Evolutionary conservation across 352 stramenopile species (phyloP), one percentile per base, ranked within the genome.

Genomic region (Pythium phragmitis): DNA sequence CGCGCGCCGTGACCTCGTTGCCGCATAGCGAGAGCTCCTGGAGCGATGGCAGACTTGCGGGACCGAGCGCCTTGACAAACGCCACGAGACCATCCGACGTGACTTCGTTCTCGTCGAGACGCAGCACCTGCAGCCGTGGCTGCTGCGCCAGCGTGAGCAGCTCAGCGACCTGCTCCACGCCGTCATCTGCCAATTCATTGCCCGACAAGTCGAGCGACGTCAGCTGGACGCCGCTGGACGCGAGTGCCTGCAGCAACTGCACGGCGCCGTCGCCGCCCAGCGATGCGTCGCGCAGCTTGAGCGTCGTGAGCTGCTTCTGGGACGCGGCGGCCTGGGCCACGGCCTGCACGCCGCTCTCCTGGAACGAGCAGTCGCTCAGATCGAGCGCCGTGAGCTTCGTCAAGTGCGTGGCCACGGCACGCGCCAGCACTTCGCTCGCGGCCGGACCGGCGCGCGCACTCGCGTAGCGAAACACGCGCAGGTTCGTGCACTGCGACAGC

Each of bases 301-400:
- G 78, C 59, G 77, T 80, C 37, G 74, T 75, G 41, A 98, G 71
- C 21, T 80, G 62, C 37, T 76, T 77, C 60, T 94, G 88, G 37
- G 76, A 71, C 41, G 65, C 63, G 2, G 98, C 73, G 3, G 87
- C 88, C 16, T 73, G 66, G 3, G 88, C 89, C 3, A 98, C 77
- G 21, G 85, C 74, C 17, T 74, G 72, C 0, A 63, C 78, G 33
- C 90, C 91, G 16, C 89, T 83, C 41, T 85, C 85, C 21, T 86
- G 76, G 63, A 98, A 97, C 36, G 86, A 93, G 70, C 93, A 98
- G 67, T 98, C 94, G 53, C 87, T 94, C 53, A 98, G 73, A 65
- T 98, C 94, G n/a, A 98, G 75, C 33, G 74, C 88, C 58, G 65
- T 76, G 13, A 97, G 74, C 7, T 76, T 63, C 37, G 55, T 52